Base-by-base conservation (phyloP, 2,329 filamentous ascomycete species). In the Grosmannia huntii region DNA sequence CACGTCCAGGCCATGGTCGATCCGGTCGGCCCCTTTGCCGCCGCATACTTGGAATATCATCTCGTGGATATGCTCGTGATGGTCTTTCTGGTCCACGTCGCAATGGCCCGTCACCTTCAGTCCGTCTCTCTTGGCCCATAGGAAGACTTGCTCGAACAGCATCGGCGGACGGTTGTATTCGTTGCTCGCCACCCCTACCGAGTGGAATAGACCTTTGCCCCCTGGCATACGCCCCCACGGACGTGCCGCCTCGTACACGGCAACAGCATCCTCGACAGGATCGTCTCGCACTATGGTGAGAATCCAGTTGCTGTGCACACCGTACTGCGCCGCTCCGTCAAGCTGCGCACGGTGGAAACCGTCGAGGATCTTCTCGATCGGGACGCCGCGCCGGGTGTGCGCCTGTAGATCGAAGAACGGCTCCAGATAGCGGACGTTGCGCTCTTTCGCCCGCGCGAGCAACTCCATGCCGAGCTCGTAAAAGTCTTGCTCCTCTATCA, bases 391-490 rank as follows among this genome's bases (percentile, higher is more conserved):
- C 11, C 71, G 72, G 4, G 81, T 79, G 68, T 90, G 87, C 1
- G 85, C 86, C 69, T 91, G 87, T 1, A 87, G 86, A 68, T 90
- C 87, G 72, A 90, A 90, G 73, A 89, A 90, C 62, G 89, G 78
- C 69, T 91, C 87, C 16, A 84, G 84, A 55, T 90, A 86, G 52
- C 80, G 76, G 2, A 90, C 82, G 46, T 82, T 82, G 61, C 89
- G 81, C 1, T 71, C 70, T 28, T 80, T 75, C 2, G 85, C 86
- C 59, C 78, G 81, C 41, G 74, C 66, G 68, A 90, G 86, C 71
- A 90, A 90, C 60, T 80, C 78, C 74, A 82, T 87, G 5, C 85
- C 85, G 14, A 91, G 76, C 56, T 79, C 80, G 67, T 87, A 84
- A 65, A 88, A 90, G 70, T 90, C 87, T 12, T 73, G 70, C n/a